Evolutionary conservation across 352 stramenopile species (phyloP).

Genomic region (Phytophthora aleatoria): DNA sequence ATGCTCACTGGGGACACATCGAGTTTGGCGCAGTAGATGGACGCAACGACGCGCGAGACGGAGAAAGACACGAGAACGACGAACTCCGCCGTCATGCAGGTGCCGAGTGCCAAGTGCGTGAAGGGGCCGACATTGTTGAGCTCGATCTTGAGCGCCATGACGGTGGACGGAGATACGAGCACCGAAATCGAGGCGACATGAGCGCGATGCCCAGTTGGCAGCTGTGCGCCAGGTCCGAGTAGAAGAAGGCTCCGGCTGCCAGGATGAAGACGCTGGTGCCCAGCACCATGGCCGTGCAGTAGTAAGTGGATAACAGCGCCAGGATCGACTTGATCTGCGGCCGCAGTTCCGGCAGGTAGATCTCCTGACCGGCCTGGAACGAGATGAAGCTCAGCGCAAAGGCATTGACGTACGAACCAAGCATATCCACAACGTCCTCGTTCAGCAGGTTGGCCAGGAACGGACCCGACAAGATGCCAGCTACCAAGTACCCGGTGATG

Average conservation of each 20-base stretch:
- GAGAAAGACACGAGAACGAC: conserved; percentile 73
- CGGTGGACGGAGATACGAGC: conserved; percentile 64
- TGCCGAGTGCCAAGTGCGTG: conserved; percentile 67
- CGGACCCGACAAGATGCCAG: conserved; percentile 55
- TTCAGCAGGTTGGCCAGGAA: conserved; percentile 62
- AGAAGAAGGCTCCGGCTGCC: conserved; percentile 58
- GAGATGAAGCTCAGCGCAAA: conserved; percentile 73
- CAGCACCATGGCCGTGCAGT: conserved; percentile 54
- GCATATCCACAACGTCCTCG: conserved; percentile 44
- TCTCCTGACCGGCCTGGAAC: conserved; percentile 71
- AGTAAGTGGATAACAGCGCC: conserved; percentile 44
- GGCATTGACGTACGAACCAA: conserved; percentile 57
- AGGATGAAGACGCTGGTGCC: conserved; percentile 50
- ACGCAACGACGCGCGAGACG: conserved; percentile 60
- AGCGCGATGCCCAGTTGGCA: conserved; percentile 66
- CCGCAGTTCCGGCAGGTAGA: conserved; percentile 59
- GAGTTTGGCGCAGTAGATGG: conserved; percentile 62
- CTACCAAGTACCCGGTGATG: conserved; percentile 67
- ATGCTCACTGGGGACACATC: conserved; percentile 55
- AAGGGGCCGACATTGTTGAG: conserved; percentile 68
- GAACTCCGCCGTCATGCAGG: conserved; percentile 70
- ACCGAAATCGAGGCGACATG: conserved; percentile 71
- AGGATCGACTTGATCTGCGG: conserved; percentile 67
- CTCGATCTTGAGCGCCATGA: conserved; percentile 81
- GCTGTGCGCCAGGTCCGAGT: conserved; percentile 39